Conservation (phyloP, 495 filamentous ascomycete species). For the Trichoderma gamsii region DNA sequence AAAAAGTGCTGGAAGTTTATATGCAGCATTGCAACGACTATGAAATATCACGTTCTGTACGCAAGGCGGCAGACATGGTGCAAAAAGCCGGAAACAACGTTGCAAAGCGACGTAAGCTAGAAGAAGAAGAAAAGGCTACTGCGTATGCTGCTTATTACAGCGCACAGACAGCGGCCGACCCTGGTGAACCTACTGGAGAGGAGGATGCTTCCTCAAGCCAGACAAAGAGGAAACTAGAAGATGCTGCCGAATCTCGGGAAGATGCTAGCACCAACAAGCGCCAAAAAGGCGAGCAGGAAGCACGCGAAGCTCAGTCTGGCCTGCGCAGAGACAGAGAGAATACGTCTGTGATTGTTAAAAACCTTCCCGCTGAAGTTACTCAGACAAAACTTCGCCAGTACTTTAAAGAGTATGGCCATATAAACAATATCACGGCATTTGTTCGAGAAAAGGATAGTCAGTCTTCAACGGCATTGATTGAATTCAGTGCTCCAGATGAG, state of each 20-base stretch:
- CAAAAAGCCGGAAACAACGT: constrained; percentile 59
- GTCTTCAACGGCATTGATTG: constrained; percentile 68
- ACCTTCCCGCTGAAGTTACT: constrained; percentile 62
- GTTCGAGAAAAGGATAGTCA: constrained; percentile 45
- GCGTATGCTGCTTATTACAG: constrained; percentile 36
- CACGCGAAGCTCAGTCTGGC: constrained; percentile 30
- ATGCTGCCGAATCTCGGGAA: constrained; percentile 34
- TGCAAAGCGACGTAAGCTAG: constrained; percentile 58
- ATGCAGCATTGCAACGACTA: constrained; percentile 82
- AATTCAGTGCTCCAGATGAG: constrained; percentile 76
- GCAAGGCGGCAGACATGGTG: constrained; percentile 61
- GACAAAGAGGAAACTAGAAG: constrained; percentile 68
- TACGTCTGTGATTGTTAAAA: constrained; percentile 71
- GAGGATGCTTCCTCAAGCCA: constrained; percentile 26
- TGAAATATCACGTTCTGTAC: constrained; percentile 65
- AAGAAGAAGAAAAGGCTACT: constrained; percentile 52
- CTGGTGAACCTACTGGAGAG: constrained; percentile 25
- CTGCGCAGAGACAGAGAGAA: constrained; percentile 76
- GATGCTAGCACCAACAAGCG: constrained; percentile 47
- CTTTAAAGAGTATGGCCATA: constrained; percentile 80
- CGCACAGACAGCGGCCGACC: constrained; percentile 25
- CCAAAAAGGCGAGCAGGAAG: constrained; percentile 44
- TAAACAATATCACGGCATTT: constrained; percentile 66
- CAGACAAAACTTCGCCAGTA: constrained; percentile 75
- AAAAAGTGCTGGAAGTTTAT: constrained; percentile 78